Conservation (phyloP, 352 stramenopile genomes). For the Phytophthora sp. region DNA sequence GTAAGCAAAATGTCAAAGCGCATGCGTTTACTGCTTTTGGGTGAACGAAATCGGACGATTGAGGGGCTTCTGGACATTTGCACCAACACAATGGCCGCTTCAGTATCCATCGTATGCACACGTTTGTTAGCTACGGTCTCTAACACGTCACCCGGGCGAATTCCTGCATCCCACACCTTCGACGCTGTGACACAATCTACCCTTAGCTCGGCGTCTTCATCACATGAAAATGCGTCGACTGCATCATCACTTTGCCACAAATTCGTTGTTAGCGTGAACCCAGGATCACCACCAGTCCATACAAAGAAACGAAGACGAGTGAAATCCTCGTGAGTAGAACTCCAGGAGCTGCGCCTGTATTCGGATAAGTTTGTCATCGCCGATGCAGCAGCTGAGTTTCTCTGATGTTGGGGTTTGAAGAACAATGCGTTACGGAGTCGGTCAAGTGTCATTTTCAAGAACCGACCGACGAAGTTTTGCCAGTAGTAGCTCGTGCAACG, state of each 20-base stretch:
- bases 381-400: not conserved
- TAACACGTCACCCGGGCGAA: slow-evolving; percentile 64
- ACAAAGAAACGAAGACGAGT: slow-evolving; percentile 56
- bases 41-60: slow-evolving; percentile 57
- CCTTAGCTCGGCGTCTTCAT: slow-evolving; percentile 34
- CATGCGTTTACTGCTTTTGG: slow-evolving; percentile 18
- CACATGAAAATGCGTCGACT: slow-evolving; percentile 8
- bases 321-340: slow-evolving; percentile 37
- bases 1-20: slow-evolving; percentile 49
- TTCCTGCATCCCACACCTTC: slow-evolving; percentile 49
- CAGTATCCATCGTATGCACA: slow-evolving; percentile 39
- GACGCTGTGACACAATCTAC: slow-evolving; percentile 37
- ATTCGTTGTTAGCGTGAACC: slow-evolving; percentile 39
- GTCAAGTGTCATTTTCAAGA: slow-evolving; percentile 19
- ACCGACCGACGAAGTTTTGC: not conserved
- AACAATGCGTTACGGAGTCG: slow-evolving; percentile 22
- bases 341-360: slow-evolving; percentile 20
- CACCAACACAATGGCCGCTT: slow-evolving; percentile 43
- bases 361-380: not conserved
- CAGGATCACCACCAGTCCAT: slow-evolving; percentile 36
- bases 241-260: slow-evolving; percentile 8
- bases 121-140: slow-evolving; percentile 47
- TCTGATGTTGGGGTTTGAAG: slow-evolving; percentile 4
- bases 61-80: slow-evolving; percentile 29
- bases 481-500: slow-evolving; percentile 1